A percentile compares a stretch with the other conserved stretches of the same genome.
Conservation (phyloP, 139 green algal genomes). For the Chlorella vulgaris region DNA sequence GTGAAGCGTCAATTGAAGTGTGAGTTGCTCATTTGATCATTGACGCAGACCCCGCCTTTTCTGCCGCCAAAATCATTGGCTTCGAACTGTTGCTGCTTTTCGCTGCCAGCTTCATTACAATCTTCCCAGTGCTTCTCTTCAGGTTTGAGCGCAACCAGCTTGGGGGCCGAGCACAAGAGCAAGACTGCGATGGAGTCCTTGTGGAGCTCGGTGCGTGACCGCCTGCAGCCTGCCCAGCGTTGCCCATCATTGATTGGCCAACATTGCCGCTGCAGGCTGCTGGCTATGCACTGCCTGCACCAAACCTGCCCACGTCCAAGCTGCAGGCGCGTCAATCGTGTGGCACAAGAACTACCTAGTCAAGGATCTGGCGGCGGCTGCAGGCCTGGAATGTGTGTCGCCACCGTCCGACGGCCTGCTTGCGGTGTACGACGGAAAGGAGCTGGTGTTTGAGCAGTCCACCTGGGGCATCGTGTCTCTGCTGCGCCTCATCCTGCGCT, state of each 20-base stretch:
- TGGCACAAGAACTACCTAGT: conserved; percentile 13
- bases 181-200: neutral
- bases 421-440: conserved; percentile 28
- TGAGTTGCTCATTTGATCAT: conserved; percentile 15
- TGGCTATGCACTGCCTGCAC: neutral
- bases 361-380: neutral
- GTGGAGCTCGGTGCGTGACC: conserved; percentile 14
- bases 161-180: neutral
- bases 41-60: neutral
- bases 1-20: conserved; percentile 30
- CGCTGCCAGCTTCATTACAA: neutral
- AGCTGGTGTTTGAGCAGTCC: conserved; percentile 33
- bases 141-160: conserved; percentile 11
- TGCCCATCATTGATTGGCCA: no score
- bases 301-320: neutral
- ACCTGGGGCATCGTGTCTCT: conserved; percentile 33
- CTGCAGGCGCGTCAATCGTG: neutral
- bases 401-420: neutral
- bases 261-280: neutral
- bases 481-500: conserved; percentile 30
- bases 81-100: neutral
- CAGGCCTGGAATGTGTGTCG: conserved; percentile 5
- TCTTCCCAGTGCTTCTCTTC: neutral
- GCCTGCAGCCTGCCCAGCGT: neutral
- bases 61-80: neutral